phyloP scores from a whole-genome alignment of 2,329 filamentous ascomycete genomes.

The Eutypa lata region DNA sequence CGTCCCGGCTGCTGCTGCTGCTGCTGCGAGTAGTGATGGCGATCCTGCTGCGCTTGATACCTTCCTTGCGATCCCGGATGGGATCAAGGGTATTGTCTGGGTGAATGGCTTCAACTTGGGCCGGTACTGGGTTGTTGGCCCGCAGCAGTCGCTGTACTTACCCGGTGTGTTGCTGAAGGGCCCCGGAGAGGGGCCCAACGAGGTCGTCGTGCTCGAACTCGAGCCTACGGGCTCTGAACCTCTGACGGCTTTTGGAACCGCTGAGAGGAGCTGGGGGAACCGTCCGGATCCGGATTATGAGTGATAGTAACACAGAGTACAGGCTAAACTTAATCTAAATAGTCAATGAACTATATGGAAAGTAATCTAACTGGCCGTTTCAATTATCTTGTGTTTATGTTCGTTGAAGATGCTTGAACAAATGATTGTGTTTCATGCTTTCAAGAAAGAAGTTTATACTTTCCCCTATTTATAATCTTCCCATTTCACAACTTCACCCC shows the following conservation, averaged over 20 bases:
- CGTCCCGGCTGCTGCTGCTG: slow-evolving; percentile 2
- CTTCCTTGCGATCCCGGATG: slow-evolving; percentile 36
- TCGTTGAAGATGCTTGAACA: no score
- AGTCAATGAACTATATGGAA: no score
- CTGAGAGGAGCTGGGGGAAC: slow-evolving; percentile 26
- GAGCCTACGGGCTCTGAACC: slow-evolving; percentile 30
- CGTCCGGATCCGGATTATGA: slow-evolving; percentile 24
- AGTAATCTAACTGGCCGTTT: no score
- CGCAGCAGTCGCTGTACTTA: slow-evolving; percentile 45
- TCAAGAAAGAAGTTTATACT: no score
- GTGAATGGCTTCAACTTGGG: slow-evolving; percentile 44
- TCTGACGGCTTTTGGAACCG: slow-evolving; percentile 19
- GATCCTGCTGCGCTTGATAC: slow-evolving; percentile 25
- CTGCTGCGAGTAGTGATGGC: slow-evolving; percentile 22
- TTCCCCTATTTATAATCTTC: no score
- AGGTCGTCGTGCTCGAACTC: slow-evolving; percentile 40
- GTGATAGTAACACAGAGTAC: no score
- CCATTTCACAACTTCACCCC: no score
- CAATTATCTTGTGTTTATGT: no score
- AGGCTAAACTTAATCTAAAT: no score
- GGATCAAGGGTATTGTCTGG: slow-evolving; percentile 43
- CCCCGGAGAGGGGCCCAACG: slow-evolving; percentile 26
- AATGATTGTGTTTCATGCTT: no score
- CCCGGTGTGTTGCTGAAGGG: slow-evolving; percentile 36
- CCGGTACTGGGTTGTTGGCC: slow-evolving; percentile 44